These are phyloP conservation scores for Parafenestella ontariensis DNA, from an alignment of 2,329 filamentous ascomycete species.

Conservation along the genomic window DNA sequence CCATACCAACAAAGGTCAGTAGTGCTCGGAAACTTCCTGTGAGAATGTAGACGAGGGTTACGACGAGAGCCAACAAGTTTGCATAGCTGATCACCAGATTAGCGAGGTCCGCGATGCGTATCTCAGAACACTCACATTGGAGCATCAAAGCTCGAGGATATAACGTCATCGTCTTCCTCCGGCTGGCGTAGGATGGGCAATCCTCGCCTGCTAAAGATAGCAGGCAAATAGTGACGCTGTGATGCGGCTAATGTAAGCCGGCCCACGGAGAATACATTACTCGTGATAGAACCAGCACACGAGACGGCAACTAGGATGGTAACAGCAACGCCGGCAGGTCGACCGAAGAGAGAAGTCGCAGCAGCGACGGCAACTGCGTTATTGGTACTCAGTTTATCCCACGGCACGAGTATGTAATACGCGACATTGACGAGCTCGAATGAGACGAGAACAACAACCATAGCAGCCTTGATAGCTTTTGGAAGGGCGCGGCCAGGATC, in stretches of 20 bases:
- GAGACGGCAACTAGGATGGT: constrained; percentile 66
- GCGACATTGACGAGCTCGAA: constrained; percentile 67
- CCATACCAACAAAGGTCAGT: constrained; percentile 58
- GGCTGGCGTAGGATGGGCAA: constrained; percentile 19
- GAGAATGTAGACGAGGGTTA: constrained; percentile 64
- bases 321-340: constrained; percentile 60
- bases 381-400: constrained; percentile 64
- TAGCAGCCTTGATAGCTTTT: constrained; percentile 66
- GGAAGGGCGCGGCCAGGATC: constrained; percentile 56
- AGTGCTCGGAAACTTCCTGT: constrained; percentile 68
- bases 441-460: constrained; percentile 65
- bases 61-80: constrained; percentile 32
- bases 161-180: constrained; percentile 1
- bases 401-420: constrained; percentile 69
- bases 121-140: constrained; percentile 34
- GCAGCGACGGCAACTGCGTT: constrained; percentile 68
- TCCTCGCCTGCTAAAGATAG: constrained; percentile 40
- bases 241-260: constrained; percentile 67
- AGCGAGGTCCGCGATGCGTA: constrained; percentile 2
- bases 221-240: constrained; percentile 45
- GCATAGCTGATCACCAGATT: constrained; percentile 31
- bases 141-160: constrained; percentile 34
- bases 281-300: constrained; percentile 67
- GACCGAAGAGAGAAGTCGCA: constrained; percentile 59
- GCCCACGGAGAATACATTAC: constrained; percentile 68